Evolutionary conservation across 2,329 filamentous ascomycete genomes (phyloP), one percentile per base, ranked within the genome.

Genomic region (Penicillium sp.): DNA sequence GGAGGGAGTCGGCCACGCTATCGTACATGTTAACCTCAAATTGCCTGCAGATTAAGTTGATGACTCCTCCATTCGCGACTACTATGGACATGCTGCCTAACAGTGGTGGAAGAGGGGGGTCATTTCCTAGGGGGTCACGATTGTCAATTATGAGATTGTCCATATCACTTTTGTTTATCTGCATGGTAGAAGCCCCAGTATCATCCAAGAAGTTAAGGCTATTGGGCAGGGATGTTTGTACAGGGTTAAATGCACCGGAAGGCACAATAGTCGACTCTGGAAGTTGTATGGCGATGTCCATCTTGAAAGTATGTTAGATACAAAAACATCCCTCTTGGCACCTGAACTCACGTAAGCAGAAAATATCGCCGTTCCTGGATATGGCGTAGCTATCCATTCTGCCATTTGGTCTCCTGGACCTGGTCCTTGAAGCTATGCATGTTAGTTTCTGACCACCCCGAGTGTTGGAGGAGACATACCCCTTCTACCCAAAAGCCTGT

Each of bases 401-500:
- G 3, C 1, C 9, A 8, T 3, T n/a, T 49, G 47, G 10, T 2
- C 9, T 0, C 1, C 4, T 9, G 21, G 31, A 1, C 23, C 17
- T 9, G 19, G 31, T 19, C 33, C 47, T 8, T 35, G 8, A 19
- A 50, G 21, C 47, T 50, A 38, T 8, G 12, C 19, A 25, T 43
- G 13, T 52, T 25, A 43, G 50, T n/a, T 33, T 17, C 10, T 1
- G 15, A 13, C 17, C 17, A 43, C 6, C 4, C 25, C 10, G 1
- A n/a, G 19, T 6, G 6, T 50, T 19, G 2, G 6, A 27, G 15
- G 15, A 37, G 3, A 52, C 38, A 17, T 43, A 52, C 50, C 21
- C 38, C 50, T 52, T 52, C 50, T 31, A 52, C 38, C 51, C 33
- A 48, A 40, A 54, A 54, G 8, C 42, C 33, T 4, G n/a, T 48